phyloP scores from a whole-genome alignment of 345 rosid genomes.

The Odontarrhena argentea region DNA sequence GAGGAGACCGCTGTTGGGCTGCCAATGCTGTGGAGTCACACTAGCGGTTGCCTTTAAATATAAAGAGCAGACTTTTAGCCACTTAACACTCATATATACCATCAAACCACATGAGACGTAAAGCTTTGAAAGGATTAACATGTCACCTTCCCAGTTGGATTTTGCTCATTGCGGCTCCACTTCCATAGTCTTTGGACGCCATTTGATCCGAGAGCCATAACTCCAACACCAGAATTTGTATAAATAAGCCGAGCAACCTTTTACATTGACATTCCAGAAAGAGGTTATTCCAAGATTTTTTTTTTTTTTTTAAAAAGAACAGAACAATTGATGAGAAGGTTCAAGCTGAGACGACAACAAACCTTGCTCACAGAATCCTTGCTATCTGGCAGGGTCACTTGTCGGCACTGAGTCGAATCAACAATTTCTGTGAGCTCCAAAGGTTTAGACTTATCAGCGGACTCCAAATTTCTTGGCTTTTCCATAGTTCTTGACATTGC shows the following conservation, averaged over 20 bases:
- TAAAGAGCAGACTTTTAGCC: slow-evolving; percentile 5
- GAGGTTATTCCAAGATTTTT: slow-evolving; percentile 17
- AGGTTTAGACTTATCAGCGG: slow-evolving; percentile 68
- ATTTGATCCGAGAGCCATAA: slow-evolving; percentile 54
- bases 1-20: slow-evolving; percentile 72
- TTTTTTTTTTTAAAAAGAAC: neutral
- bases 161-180: slow-evolving; percentile 58
- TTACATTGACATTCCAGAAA: slow-evolving; percentile 20
- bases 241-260: slow-evolving; percentile 61
- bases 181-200: slow-evolving; percentile 61
- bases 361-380: slow-evolving; percentile 87
- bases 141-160: slow-evolving; percentile 56
- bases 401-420: slow-evolving; percentile 66
- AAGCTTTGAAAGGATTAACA: neutral
- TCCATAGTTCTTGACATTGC: slow-evolving; percentile 73
- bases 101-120: neutral
- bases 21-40: slow-evolving; percentile 68
- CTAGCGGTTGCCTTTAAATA: slow-evolving; percentile 63
- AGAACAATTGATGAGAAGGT: slow-evolving; percentile 10
- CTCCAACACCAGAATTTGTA: slow-evolving; percentile 55
- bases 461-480: slow-evolving; percentile 71
- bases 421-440: slow-evolving; percentile 81
- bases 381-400: slow-evolving; percentile 74
- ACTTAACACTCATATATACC: neutral
- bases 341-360: slow-evolving; percentile 24